phyloP scores from a whole-genome alignment of 2,329 filamentous ascomycete species.

The Neofusicoccum ribis region DNA sequence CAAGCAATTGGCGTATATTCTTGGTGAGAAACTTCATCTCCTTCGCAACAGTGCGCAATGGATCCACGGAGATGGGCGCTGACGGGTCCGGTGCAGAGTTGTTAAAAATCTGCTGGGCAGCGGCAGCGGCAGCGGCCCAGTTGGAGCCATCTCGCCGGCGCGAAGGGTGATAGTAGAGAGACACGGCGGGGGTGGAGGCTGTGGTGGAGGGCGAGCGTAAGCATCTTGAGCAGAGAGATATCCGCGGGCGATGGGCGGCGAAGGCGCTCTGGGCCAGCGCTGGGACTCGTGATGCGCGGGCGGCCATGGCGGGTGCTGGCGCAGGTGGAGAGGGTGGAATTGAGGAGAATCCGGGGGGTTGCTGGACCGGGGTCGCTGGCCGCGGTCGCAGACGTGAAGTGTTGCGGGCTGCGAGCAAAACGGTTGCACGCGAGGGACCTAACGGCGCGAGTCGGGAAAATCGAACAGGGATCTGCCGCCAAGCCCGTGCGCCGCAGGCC shows the following conservation, averaged over 20 bases:
- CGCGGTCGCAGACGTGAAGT: constrained; percentile 15
- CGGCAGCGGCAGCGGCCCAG: constrained; percentile 71
- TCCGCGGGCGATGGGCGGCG: constrained; percentile 23
- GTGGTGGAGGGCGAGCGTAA: constrained; percentile 23
- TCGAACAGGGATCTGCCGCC: constrained; percentile 17
- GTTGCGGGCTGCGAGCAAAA: constrained; percentile 17
- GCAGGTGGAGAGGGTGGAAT: not conserved
- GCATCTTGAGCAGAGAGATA: constrained; percentile 33
- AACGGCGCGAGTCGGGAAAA: constrained; percentile 19
- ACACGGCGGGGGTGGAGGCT: constrained; percentile 24
- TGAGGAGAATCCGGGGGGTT: not conserved
- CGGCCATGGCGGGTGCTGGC: constrained; percentile 23
- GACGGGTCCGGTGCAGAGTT: constrained; percentile 61
- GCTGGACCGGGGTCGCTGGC: constrained; percentile 11
- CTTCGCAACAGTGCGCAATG: constrained; percentile 85
- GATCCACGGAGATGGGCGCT: constrained; percentile 76
- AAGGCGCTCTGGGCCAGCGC: constrained; percentile 34
- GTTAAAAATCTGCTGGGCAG: constrained; percentile 68
- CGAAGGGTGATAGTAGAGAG: constrained; percentile 39
- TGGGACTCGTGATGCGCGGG: constrained; percentile 36
- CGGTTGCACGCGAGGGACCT: constrained; percentile 3
- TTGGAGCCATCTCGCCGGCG: constrained; percentile 59
- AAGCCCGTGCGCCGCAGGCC: not conserved
- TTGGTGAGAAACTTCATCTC: constrained; percentile 95
- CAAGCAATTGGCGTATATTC: constrained; percentile 89